A percentile compares a stretch with the other conserved stretches of the same genome.
Evolutionary conservation across 441 rosid species (phyloP).

Genomic region (Euphorbia schlechtendalii): DNA sequence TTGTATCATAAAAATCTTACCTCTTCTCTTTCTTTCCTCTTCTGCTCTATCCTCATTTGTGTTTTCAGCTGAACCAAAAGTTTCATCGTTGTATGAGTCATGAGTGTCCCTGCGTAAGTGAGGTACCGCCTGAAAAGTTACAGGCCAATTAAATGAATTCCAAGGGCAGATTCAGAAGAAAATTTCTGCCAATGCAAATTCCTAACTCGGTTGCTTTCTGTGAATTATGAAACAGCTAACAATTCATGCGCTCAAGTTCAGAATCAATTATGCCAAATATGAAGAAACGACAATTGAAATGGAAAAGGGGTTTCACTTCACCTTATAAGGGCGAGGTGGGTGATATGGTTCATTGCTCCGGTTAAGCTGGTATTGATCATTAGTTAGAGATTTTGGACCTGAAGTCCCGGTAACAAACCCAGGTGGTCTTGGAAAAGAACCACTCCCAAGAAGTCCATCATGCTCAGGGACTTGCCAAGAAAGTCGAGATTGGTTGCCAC

Average conservation of each 20-base stretch:
- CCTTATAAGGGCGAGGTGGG: conserved; percentile 85
- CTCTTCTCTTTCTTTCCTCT: conserved; percentile 97
- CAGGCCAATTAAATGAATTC: not conserved
- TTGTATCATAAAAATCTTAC: conserved; percentile 31
- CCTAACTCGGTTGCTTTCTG: conserved; percentile 4
- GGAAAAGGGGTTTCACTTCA: conserved; percentile 43
- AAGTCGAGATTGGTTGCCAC: conserved; percentile 67
- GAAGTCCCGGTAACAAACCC: conserved; percentile 58
- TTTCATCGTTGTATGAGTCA: conserved; percentile 83
- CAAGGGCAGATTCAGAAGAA: not conserved
- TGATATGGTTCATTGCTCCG: conserved; percentile 84
- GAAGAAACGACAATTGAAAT: too few species aligned
- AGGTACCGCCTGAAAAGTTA: conserved; percentile 63
- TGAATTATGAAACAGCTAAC: not conserved
- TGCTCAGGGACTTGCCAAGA: conserved; percentile 87
- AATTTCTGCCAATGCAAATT: not conserved
- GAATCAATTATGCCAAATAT: not conserved
- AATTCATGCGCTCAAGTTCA: conserved; percentile 13
- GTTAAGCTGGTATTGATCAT: conserved; percentile 55
- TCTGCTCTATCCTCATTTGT: conserved; percentile 83
- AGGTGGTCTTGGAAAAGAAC: conserved; percentile 80
- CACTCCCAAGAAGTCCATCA: conserved; percentile 99
- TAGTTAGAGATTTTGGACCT: conserved; percentile 55
- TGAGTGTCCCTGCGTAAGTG: conserved; percentile 56
- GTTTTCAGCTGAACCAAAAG: conserved; percentile 84